Conservation (phyloP, 768 basidiomycete genomes). For the Ramaria rubella region DNA sequence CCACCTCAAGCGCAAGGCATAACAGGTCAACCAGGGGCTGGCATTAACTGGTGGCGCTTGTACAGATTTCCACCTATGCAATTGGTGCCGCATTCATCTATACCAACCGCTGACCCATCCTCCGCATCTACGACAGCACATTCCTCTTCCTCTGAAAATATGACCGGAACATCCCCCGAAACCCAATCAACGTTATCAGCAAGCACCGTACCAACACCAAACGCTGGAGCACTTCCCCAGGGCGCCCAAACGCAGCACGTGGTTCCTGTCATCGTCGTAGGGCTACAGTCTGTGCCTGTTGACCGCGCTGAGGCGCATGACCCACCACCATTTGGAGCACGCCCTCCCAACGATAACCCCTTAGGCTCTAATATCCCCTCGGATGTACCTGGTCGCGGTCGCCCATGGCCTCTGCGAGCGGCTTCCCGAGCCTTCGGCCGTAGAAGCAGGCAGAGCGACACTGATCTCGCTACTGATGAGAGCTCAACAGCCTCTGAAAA, state of each 20-base stretch:
- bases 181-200: neutral
- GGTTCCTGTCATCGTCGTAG: constrained; percentile 79
- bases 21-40: constrained; percentile 22
- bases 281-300: constrained; percentile 65
- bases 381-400: neutral
- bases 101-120: constrained; percentile 9
- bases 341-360: neutral
- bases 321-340: neutral
- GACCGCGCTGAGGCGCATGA: constrained; percentile 20
- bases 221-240: constrained; percentile 7
- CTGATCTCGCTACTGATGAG: neutral
- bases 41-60: constrained; percentile 76
- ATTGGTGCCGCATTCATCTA: constrained; percentile 26
- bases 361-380: neutral
- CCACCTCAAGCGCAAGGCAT: constrained; percentile 24
- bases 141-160: constrained; percentile 13
- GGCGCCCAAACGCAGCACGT: constrained; percentile 34
- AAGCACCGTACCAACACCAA: constrained; percentile 10
- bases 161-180: neutral
- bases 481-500: neutral
- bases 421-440: constrained; percentile 9
- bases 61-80: constrained; percentile 73
- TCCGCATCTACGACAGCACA: constrained; percentile 17
- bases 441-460: constrained; percentile 1
- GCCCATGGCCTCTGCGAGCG: constrained; percentile 8